Conservation (phyloP, 2,329 filamentous ascomycete species). For the Colletotrichum eremochloae region DNA sequence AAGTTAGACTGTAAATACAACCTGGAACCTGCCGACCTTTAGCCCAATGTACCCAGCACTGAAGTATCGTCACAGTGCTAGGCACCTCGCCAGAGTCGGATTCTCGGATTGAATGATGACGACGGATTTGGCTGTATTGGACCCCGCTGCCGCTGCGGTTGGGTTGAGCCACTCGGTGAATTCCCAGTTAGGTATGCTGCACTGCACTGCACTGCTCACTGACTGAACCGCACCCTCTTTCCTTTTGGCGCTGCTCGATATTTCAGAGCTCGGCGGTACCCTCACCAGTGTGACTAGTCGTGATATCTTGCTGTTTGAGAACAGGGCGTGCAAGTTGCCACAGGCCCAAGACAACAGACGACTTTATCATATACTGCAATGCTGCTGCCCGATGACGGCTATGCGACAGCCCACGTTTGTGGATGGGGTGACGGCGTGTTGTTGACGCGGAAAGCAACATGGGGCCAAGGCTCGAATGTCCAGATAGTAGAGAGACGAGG, state of each 20-base stretch:
- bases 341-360: constrained; percentile 13
- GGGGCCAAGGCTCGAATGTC: background rate
- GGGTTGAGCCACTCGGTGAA: constrained; percentile 33
- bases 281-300: constrained; percentile 15
- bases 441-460: constrained; percentile 31
- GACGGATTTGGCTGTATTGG: background rate
- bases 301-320: constrained; percentile 15
- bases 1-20: background rate
- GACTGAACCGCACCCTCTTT: constrained; percentile 9
- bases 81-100: constrained; percentile 29
- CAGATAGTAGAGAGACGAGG: background rate
- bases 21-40: constrained; percentile 2
- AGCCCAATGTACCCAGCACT: constrained; percentile 35
- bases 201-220: constrained; percentile 14
- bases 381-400: constrained; percentile 18
- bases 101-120: constrained; percentile 2
- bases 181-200: constrained; percentile 21
- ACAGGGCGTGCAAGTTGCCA: constrained; percentile 9
- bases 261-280: background rate
- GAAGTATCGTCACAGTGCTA: constrained; percentile 17
- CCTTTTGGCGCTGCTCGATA: background rate
- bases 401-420: constrained; percentile 29
- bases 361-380: background rate
- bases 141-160: constrained; percentile 13
- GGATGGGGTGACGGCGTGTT: constrained; percentile 18